phyloP scores from a whole-genome alignment of 306 rosid genomes.

The Fagus sylvatica region DNA sequence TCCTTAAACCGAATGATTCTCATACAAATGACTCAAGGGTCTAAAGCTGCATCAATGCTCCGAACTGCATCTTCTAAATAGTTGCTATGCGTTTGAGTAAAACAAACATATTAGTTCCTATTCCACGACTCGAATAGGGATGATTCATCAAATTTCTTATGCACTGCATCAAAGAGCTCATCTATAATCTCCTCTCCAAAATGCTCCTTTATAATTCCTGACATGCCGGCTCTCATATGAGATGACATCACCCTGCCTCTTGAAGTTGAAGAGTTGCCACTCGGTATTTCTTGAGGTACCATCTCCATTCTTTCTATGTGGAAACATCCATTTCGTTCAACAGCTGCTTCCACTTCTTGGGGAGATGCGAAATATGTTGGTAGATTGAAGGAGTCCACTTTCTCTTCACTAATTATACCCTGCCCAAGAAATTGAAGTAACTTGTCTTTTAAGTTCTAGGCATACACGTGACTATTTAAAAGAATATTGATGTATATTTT shows the following conservation, averaged over 20 bases:
- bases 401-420: constrained; percentile 5
- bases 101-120: background rate
- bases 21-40: no score
- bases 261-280: no score
- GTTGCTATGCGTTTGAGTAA: background rate
- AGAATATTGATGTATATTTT: no score
- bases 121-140: background rate
- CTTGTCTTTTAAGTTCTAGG: no score
- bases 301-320: background rate
- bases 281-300: no score
- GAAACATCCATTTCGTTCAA: constrained; percentile 18
- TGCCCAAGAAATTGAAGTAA: background rate
- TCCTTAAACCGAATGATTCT: no score
- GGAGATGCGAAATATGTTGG: constrained; percentile 21
- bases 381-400: constrained; percentile 27
- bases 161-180: constrained; percentile 13
- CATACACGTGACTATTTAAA: no score
- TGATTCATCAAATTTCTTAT: constrained; percentile 18
- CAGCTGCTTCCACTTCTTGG: constrained; percentile 18
- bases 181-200: constrained; percentile 27
- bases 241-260: no score
- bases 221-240: constrained; percentile 2
- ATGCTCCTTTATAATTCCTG: constrained; percentile 6
- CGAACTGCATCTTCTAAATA: no score
- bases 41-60: no score